Evolutionary conservation across 441 rosid species (phyloP), one percentile per base, ranked within the genome.

Genomic region (Jatropha multifida): DNA sequence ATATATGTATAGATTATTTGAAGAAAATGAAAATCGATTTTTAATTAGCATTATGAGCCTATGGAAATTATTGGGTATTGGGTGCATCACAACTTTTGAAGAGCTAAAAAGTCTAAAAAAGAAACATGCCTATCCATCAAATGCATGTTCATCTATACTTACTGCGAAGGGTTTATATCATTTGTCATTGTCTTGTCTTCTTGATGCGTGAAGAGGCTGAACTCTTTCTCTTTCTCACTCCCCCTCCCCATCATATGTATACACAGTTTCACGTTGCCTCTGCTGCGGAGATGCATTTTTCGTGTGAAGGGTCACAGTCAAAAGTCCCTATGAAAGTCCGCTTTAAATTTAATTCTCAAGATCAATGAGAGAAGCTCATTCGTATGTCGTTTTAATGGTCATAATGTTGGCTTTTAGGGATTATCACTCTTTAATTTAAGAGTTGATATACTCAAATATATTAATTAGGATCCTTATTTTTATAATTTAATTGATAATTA

Each of bases 181-280:
- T 49, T 13, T 46, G 76, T 74, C 69, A 40, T 18, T 64, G 73
- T 73, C 69, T 48, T 9, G 20, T 73, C 69, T 48, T 9, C 15
- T 44, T 9, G 82, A 65, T 3, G 68, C 82, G 82, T 75, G 60
- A 48, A n/a, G 76, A 41, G 63, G 13, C 55, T 17, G 75, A 41
- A 79, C 64, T 79, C 81, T 70, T 5, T 32, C 32, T 32, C 9
- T 9, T 4, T 56, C 3, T 17, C 49, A 11, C 12, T 46, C 7
- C 10, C 8, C 46, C 20, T 42, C 5, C 5, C 32, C 18, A 15
- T 17, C 12, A 8, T 20, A 58, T 51, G 2, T 6, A 9, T 60
- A 11, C 67, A 32, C 18, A 17, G 72, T 23, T 69, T 68, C 42
- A 68, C 58, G 44, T 32, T 68, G 20, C 5, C 52, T 12, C 14